Evolutionary conservation across 2,329 filamentous ascomycete species (phyloP).

Genomic region (Paraphaeosphaeria minitans): DNA sequence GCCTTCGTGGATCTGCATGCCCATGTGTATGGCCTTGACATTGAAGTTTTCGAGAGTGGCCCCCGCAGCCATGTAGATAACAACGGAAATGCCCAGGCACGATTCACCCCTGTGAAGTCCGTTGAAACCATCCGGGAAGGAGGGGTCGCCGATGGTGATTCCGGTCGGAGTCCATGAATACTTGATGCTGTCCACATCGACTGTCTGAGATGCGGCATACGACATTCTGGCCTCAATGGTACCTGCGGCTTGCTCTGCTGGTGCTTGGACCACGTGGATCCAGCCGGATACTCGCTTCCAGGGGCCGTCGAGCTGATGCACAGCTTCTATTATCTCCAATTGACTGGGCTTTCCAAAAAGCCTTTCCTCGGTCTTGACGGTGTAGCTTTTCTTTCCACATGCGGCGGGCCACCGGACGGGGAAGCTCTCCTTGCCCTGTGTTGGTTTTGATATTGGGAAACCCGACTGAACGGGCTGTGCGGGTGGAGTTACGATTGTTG

Average conservation of each 20-base stretch:
- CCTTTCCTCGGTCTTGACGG: constrained; percentile 37
- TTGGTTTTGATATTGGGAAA: constrained; percentile 15
- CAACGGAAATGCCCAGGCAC: constrained; percentile 47
- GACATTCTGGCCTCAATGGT: constrained; percentile 45
- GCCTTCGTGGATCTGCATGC: constrained; percentile 44
- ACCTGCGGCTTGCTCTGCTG: constrained; percentile 38
- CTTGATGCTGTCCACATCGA: constrained; percentile 37
- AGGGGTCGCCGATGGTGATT: constrained; percentile 35
- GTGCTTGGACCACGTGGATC: constrained; percentile 45
- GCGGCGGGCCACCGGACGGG: constrained; percentile 45
- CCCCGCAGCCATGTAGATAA: constrained; percentile 44
- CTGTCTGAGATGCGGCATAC: constrained; percentile 44
- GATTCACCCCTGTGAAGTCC: constrained; percentile 29
- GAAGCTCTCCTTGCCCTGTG: constrained; percentile 26
- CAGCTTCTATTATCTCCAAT: constrained; percentile 35
- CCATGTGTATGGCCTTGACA: constrained; percentile 44
- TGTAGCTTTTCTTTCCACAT: constrained; percentile 42
- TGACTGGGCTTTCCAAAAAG: constrained; percentile 30
- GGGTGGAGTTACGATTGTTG: constrained; percentile 22
- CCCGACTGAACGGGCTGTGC: constrained; percentile 17
- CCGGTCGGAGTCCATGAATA: constrained; percentile 29
- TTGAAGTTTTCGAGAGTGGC: constrained; percentile 41
- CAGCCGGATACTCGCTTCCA: constrained; percentile 46
- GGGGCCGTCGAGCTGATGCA: constrained; percentile 38
- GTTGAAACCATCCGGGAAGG: constrained; percentile 30